Evolutionary conservation across 441 rosid species (phyloP).

Genomic region (Mallotus repandus): DNA sequence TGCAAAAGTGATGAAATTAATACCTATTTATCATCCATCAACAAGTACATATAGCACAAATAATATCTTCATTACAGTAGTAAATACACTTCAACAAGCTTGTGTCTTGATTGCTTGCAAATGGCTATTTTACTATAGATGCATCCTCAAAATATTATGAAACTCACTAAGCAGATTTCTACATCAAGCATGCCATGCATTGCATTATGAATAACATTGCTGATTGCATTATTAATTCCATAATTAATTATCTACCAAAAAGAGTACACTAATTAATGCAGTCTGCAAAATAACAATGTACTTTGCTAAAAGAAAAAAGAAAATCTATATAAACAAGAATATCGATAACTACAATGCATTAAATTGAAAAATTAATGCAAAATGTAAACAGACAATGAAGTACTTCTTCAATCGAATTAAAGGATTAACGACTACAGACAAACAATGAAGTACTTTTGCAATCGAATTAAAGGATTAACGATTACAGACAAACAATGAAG

Average conservation of each 20-base stretch:
- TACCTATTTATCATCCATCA: background rate
- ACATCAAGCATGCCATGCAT: background rate
- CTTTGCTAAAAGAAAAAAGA: no score
- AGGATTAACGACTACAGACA: no score
- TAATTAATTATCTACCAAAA: background rate
- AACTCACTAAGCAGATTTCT: background rate
- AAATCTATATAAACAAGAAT: no score
- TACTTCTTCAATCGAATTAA: no score
- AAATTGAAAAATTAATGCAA: no score
- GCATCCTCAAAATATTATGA: background rate
- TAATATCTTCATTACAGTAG: no score
- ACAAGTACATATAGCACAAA: background rate
- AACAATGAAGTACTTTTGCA: no score
- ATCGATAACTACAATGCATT: no score
- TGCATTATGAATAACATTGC: background rate
- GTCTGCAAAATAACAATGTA: no score
- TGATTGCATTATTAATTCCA: background rate
- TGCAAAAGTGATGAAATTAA: background rate
- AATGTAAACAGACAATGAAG: no score
- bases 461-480: no score
- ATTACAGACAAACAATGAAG: no score
- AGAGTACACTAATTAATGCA: background rate
- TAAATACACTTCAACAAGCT: background rate
- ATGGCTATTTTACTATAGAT: background rate
- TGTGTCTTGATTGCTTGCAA: background rate